phyloP scores from a whole-genome alignment of 2,329 filamentous ascomycete genomes.

The Aureobasidium sp. region DNA sequence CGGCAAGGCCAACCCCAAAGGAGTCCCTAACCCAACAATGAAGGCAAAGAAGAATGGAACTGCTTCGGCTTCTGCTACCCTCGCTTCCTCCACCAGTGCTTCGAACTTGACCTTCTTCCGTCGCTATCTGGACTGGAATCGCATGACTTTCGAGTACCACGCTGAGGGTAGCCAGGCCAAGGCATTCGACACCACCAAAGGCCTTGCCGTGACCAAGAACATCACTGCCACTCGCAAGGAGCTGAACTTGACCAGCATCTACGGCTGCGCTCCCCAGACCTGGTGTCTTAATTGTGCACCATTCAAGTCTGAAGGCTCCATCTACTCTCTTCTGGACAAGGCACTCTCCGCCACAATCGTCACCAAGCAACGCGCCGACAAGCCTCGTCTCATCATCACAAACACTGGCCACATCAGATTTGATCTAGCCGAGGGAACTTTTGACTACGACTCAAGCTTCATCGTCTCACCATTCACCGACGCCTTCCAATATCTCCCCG shows the following conservation, averaged over 20 bases:
- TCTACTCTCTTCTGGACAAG: conserved; percentile 48
- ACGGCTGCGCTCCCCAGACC: conserved; percentile 54
- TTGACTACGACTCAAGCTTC: conserved; percentile 39
- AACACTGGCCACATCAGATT: conserved; percentile 53
- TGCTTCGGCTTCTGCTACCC: conserved; percentile 25
- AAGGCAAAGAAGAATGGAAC: conserved; percentile 33
- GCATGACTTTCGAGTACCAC: conserved; percentile 59
- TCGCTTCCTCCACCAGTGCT: conserved; percentile 18
- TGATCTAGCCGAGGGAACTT: conserved; percentile 56
- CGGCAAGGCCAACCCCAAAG: conserved; percentile 35
- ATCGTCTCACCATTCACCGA: conserved; percentile 51
- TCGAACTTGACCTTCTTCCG: conserved; percentile 13
- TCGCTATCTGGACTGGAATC: conserved; percentile 51
- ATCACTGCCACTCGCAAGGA: conserved; percentile 47
- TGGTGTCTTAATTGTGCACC: conserved; percentile 54
- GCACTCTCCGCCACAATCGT: conserved; percentile 13
- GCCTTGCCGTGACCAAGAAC: conserved; percentile 40
- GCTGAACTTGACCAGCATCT: conserved; percentile 45
- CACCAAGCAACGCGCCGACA: conserved; percentile 11
- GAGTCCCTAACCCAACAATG: conserved; percentile 38
- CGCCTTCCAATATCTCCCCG: conserved; percentile 47
- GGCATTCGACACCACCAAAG: conserved; percentile 46
- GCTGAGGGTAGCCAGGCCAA: conserved; percentile 43
- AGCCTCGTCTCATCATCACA: conserved; percentile 46
- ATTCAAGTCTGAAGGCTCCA: conserved; percentile 46